These are phyloP conservation scores for Lineolata rhizophorae DNA, from an alignment of 495 filamentous ascomycete genomes.

Conservation along the genomic window DNA sequence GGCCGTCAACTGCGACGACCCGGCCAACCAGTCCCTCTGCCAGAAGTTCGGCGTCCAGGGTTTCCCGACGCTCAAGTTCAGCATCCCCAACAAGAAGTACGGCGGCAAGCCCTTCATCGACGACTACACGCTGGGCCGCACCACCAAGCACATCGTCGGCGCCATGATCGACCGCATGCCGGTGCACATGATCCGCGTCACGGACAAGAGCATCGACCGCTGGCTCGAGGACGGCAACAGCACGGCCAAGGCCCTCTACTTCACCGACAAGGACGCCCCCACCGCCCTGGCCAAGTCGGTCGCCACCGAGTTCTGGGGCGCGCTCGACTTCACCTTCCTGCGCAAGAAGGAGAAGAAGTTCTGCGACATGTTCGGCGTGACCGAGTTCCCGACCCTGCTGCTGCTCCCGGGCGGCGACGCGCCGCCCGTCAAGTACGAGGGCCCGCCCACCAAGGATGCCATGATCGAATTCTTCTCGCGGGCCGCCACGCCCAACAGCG, in stretches of 20 bases:
- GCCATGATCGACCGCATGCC: constrained; percentile 71
- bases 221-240: constrained; percentile 56
- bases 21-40: constrained; percentile 79
- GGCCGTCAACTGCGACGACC: constrained; percentile 89
- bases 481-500: constrained; percentile 42
- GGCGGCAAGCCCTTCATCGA: constrained; percentile 65
- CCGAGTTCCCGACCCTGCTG: constrained; percentile 58
- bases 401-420: constrained; percentile 53
- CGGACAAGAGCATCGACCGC: constrained; percentile 54
- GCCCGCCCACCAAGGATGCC: constrained; percentile 66
- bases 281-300: constrained; percentile 62
- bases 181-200: constrained; percentile 68
- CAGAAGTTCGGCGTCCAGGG: constrained; percentile 76
- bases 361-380: constrained; percentile 51
- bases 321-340: constrained; percentile 63
- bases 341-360: constrained; percentile 58
- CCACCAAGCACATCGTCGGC: constrained; percentile 69
- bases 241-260: constrained; percentile 68
- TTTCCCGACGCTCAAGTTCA: constrained; percentile 91
- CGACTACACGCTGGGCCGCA: constrained; percentile 74
- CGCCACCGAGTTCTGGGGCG: constrained; percentile 79
- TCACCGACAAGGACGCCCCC: constrained; percentile 83
- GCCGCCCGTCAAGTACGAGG: constrained; percentile 51
- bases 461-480: constrained; percentile 72
- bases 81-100: constrained; percentile 67